These are phyloP conservation scores for Phialocephala subalpina DNA, from an alignment of 2,329 filamentous ascomycete species.

Conservation along the genomic window DNA sequence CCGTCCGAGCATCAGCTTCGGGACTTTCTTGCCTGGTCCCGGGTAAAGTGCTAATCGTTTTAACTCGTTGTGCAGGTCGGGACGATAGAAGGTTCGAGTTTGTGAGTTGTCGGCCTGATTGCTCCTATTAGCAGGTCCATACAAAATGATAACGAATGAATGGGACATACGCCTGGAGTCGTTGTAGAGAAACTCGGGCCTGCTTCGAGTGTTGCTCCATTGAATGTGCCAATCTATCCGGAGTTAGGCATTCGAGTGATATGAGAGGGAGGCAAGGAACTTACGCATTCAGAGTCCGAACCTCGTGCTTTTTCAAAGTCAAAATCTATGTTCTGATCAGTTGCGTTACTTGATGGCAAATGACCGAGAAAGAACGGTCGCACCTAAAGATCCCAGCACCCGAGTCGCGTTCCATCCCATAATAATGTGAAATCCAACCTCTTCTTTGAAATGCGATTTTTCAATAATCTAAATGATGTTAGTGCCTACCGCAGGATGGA, in stretches of 20 bases:
- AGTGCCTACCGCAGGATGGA: not conserved
- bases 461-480: not conserved
- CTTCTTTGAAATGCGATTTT: constrained; percentile 6
- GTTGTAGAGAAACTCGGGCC: not conserved
- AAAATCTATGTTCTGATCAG: not conserved
- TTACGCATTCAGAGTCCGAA: constrained; percentile 7
- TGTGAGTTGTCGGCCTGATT: not conserved
- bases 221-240: constrained; percentile 3
- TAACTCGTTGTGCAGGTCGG: constrained; percentile 12
- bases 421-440: constrained; percentile 12
- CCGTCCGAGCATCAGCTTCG: constrained; percentile 1
- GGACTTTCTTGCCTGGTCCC: not conserved
- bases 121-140: not conserved
- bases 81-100: constrained; percentile 12
- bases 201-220: constrained; percentile 5
- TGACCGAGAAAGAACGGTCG: not conserved
- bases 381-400: constrained; percentile 12
- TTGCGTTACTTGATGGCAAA: not conserved
- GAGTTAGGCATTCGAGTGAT: not conserved
- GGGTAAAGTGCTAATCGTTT: constrained; percentile 3
- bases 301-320: constrained; percentile 7
- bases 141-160: not conserved
- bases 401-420: constrained; percentile 8
- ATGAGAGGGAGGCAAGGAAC: not conserved
- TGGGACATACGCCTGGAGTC: not conserved